Percentiles rank a stretch among this genome's conserved stretches.
Evolutionary conservation across 1,139 yeast species (phyloP).

Genomic region (Nakaseomyces uthaithaninus): DNA sequence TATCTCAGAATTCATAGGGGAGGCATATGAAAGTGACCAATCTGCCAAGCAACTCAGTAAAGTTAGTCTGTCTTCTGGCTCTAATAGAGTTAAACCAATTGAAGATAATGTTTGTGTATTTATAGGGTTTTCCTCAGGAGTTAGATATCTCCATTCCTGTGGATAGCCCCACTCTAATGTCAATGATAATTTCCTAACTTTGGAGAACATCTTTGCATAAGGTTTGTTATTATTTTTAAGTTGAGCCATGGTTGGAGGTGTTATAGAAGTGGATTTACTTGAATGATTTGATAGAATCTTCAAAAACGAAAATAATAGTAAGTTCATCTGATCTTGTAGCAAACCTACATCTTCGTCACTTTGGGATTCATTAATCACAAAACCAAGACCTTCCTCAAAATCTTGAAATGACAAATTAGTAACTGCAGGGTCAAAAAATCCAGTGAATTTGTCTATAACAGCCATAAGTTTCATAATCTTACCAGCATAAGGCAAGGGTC

Average conservation of each 20-base stretch:
- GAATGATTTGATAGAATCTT: not conserved
- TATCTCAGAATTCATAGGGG: slow-evolving; percentile 37
- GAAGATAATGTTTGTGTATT: slow-evolving; percentile 36
- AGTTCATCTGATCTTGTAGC: slow-evolving; percentile 2
- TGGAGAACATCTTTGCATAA: slow-evolving; percentile 34
- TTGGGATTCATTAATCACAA: not conserved
- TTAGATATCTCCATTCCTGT: slow-evolving; percentile 37
- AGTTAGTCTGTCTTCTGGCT: slow-evolving; percentile 42
- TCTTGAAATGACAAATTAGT: slow-evolving; percentile 41
- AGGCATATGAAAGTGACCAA: slow-evolving; percentile 43
- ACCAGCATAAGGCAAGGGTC: slow-evolving; percentile 30
- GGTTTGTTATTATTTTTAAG: slow-evolving; percentile 28
- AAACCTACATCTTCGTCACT: not conserved
- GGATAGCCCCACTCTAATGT: slow-evolving; percentile 38
- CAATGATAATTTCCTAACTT: slow-evolving; percentile 24
- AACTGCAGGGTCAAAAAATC: slow-evolving; percentile 31
- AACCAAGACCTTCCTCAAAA: slow-evolving; percentile 13
- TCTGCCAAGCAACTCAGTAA: slow-evolving; percentile 40
- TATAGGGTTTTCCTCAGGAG: slow-evolving; percentile 27
- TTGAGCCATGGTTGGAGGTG: slow-evolving; percentile 3
- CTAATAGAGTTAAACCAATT: slow-evolving; percentile 39
- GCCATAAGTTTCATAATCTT: slow-evolving; percentile 40
- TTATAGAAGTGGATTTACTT: not conserved
- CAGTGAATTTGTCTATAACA: slow-evolving; percentile 39
- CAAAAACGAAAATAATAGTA: not conserved